These are phyloP conservation scores for Xylaria acuta DNA, from an alignment of 495 filamentous ascomycete genomes.

Conservation along the genomic window DNA sequence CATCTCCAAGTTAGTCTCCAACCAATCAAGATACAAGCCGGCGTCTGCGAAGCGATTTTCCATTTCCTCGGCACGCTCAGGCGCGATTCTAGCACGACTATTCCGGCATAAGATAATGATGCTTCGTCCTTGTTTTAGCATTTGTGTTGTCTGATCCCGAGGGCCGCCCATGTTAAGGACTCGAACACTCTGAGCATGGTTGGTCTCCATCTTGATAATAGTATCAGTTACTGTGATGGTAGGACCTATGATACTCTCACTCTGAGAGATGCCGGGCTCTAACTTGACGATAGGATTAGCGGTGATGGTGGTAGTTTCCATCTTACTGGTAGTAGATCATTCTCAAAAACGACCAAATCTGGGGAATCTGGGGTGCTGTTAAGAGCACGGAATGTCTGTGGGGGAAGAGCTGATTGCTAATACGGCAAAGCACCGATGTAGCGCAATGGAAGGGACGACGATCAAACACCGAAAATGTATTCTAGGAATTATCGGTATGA, in stretches of 20 bases:
- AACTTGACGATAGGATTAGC: neutral
- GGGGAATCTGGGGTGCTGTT: neutral
- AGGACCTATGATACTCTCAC: neutral
- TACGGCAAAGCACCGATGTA: neutral
- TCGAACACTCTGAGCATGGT: neutral
- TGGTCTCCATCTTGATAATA: neutral
- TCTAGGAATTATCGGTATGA: neutral
- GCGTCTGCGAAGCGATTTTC: conserved; percentile 15
- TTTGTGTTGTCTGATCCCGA: neutral
- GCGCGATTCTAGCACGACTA: neutral
- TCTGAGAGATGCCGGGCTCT: neutral
- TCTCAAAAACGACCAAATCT: neutral
- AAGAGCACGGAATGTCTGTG: neutral
- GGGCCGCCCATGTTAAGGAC: conserved; percentile 20
- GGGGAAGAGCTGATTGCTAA: neutral
- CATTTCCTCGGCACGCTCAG: neutral
- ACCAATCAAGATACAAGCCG: conserved; percentile 28
- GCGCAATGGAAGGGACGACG: neutral
- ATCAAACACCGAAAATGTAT: neutral
- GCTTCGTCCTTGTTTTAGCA: neutral
- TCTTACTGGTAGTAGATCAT: neutral
- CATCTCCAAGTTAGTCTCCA: conserved; percentile 30
- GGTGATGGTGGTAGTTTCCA: neutral
- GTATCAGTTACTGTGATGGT: neutral
- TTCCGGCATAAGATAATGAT: conserved; percentile 4